Evolutionary conservation across 2,329 filamentous ascomycete species (phyloP).

Genomic region (Cercospora berteroae): DNA sequence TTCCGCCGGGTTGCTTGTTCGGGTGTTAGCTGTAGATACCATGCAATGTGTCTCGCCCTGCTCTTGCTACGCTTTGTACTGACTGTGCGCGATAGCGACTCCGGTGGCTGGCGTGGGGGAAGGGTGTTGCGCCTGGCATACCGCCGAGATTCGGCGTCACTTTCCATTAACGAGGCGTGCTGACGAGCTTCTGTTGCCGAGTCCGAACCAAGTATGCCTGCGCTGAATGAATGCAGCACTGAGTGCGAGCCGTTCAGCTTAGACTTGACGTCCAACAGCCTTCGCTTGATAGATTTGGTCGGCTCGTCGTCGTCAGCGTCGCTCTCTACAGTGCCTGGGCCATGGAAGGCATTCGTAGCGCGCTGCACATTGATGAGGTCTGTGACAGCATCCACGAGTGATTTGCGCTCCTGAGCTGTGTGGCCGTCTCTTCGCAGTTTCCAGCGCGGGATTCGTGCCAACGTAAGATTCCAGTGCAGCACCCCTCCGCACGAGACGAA

Average conservation of each 20-base stretch:
- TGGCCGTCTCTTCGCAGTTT: conserved; percentile 66
- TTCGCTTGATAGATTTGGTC: conserved; percentile 25
- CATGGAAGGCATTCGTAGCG: conserved; percentile 30
- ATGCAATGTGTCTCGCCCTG: conserved; percentile 66
- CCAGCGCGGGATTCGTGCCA: conserved; percentile 89
- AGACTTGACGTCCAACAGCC: conserved; percentile 19
- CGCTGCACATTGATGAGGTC: conserved; percentile 38
- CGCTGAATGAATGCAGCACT: conserved; percentile 19
- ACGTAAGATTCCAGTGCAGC: conserved; percentile 76
- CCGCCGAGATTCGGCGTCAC: conserved; percentile 10
- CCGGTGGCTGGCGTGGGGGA: conserved; percentile 21
- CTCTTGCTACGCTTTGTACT: conserved; percentile 30
- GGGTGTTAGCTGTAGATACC: conserved; percentile 77
- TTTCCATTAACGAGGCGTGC: conserved; percentile 4
- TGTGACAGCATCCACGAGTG: conserved; percentile 44
- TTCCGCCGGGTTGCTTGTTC: conserved; percentile 73
- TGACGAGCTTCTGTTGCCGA: conserved; percentile 28
- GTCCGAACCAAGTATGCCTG: conserved; percentile 20
- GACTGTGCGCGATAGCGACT: conserved; percentile 1
- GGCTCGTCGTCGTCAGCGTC: conserved; percentile 49
- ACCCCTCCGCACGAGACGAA: conserved; percentile 71
- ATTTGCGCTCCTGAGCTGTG: conserved; percentile 44
- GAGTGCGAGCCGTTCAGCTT: conserved; percentile 25
- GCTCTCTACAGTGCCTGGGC: conserved; percentile 37
- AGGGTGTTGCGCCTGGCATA: conserved; percentile 30